Evolutionary conservation across 1,139 yeast species (phyloP).

Genomic region (Debaryomyces robertsiae): DNA sequence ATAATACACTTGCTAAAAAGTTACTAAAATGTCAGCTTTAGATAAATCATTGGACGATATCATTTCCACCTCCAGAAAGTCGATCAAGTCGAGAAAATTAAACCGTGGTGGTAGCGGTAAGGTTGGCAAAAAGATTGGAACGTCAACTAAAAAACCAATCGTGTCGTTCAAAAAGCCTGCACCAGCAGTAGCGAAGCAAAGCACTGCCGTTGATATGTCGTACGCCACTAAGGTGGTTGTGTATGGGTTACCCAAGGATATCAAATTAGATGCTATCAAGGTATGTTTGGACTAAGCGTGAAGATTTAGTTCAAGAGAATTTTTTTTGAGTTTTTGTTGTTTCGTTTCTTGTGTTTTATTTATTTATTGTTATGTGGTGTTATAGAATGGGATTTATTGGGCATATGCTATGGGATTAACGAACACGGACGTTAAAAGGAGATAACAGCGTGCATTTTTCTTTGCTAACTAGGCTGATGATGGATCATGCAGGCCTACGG

Average conservation of each 20-base stretch:
- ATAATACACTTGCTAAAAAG: slow-evolving; percentile 1
- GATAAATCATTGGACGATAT: slow-evolving; percentile 97
- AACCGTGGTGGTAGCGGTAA: slow-evolving; percentile 30
- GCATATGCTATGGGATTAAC: slow-evolving; percentile 2
- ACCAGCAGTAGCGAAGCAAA: slow-evolving; percentile 35
- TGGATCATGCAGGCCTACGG: slow-evolving; percentile 1
- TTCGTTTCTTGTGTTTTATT: slow-evolving; percentile 7
- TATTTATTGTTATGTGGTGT: slow-evolving; percentile 9
- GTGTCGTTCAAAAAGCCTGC: slow-evolving; percentile 41
- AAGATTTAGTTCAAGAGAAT: slow-evolving; percentile 9
- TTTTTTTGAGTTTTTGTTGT: slow-evolving; percentile 9
- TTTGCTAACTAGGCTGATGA: slow-evolving; percentile 9
- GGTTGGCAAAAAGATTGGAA: slow-evolving; percentile 36
- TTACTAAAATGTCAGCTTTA: slow-evolving; percentile 51
- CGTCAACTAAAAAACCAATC: slow-evolving; percentile 34
- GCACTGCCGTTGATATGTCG: slow-evolving; percentile 49
- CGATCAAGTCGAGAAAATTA: slow-evolving; percentile 30
- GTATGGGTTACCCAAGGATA: slow-evolving; percentile 76
- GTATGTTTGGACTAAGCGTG: slow-evolving; percentile 53
- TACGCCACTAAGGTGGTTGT: slow-evolving; percentile 76
- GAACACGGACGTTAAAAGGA: slow-evolving; percentile 1
- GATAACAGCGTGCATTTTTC: slow-evolving; percentile 11
- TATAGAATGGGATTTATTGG: background rate
- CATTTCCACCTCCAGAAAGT: slow-evolving; percentile 60
- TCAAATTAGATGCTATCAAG: slow-evolving; percentile 75